Conservation (phyloP, 805 yeast genomes). For the Saccharomycopsis sp. region DNA sequence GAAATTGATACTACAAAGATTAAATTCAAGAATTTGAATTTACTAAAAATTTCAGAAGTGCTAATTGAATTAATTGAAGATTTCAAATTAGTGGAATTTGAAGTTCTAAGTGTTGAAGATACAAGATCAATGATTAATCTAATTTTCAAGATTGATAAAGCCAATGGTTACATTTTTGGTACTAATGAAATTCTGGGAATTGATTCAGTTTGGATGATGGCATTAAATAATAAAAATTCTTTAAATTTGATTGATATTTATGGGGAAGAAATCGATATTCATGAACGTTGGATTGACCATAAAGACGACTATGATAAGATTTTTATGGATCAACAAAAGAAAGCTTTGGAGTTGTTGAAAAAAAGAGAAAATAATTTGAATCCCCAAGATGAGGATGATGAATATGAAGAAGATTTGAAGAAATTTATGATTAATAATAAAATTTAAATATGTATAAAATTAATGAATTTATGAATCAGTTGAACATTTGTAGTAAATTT, state of each 20-base stretch:
- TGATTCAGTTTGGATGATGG: constrained; percentile 97
- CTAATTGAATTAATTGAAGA: constrained; percentile 81
- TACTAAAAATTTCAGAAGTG: constrained; percentile 55
- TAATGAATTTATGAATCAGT: neutral
- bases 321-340: constrained; percentile 37
- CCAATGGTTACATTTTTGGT: constrained; percentile 91
- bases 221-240: constrained; percentile 40
- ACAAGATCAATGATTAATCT: constrained; percentile 84
- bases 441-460: neutral
- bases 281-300: constrained; percentile 90
- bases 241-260: constrained; percentile 28
- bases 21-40: constrained; percentile 22
- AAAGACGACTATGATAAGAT: constrained; percentile 67
- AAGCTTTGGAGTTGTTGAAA: constrained; percentile 29
- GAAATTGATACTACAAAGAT: constrained; percentile 33
- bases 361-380: constrained; percentile 31
- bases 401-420: constrained; percentile 16
- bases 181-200: constrained; percentile 91
- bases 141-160: constrained; percentile 71
- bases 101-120: constrained; percentile 85
- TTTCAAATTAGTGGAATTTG: constrained; percentile 78
- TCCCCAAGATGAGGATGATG: constrained; percentile 8
- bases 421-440: neutral
- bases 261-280: constrained; percentile 47
- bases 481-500: too few species aligned